These are phyloP conservation scores for Lasiodiplodia gonubiensis DNA, from an alignment of 2,329 filamentous ascomycete genomes.

Conservation along the genomic window DNA sequence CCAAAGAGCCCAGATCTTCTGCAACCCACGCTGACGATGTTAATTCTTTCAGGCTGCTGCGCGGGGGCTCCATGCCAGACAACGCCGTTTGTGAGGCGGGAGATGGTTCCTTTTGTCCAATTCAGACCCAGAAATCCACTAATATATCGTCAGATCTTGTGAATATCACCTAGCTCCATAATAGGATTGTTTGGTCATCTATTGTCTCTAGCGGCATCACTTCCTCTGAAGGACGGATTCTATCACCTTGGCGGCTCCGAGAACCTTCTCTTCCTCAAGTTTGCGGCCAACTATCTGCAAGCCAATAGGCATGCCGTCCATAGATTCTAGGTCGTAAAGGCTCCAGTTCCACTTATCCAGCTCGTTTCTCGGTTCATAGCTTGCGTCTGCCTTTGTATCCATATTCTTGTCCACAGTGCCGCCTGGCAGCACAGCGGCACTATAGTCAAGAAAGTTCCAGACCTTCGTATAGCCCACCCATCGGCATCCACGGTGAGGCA, in stretches of 20 bases:
- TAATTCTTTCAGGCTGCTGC: no score
- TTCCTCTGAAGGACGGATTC: slow-evolving; percentile 32
- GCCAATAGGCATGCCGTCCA: slow-evolving; percentile 34
- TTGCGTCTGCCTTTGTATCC: slow-evolving; percentile 49
- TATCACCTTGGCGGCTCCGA: slow-evolving; percentile 28
- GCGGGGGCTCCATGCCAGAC: no score
- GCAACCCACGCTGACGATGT: no score
- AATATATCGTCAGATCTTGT: neutral
- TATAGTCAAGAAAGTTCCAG: slow-evolving; percentile 66
- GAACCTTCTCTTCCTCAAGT: slow-evolving; percentile 37
- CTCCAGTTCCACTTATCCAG: slow-evolving; percentile 58
- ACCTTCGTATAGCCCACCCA: slow-evolving; percentile 54
- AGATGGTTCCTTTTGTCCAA: no score
- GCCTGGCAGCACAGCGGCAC: slow-evolving; percentile 60
- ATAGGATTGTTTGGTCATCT: neutral
- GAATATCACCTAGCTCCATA: neutral
- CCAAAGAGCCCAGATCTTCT: no score
- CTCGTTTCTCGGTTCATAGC: slow-evolving; percentile 56
- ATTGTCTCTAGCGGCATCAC: neutral
- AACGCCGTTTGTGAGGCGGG: no score
- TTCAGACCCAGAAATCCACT: no score
- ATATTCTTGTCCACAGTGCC: slow-evolving; percentile 59
- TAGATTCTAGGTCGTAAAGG: slow-evolving; percentile 21
- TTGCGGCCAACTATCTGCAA: slow-evolving; percentile 36
- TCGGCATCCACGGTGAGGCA: slow-evolving; percentile 50